A percentile compares a stretch with the other conserved stretches of the same genome.
phyloP scores from a whole-genome alignment of 345 rosid genomes.

The Toxicodendron radicans region DNA sequence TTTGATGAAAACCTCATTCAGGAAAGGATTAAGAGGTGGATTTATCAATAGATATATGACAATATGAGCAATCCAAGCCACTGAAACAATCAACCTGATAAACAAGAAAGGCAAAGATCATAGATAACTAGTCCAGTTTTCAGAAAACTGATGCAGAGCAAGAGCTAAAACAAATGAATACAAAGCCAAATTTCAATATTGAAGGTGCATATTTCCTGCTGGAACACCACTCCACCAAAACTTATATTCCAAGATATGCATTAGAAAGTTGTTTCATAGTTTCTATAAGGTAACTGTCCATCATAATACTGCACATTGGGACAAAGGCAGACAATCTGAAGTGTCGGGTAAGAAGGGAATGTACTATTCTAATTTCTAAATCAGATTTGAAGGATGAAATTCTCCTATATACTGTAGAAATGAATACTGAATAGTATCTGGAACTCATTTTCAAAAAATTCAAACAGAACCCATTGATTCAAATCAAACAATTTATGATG shows the following conservation, averaged over 20 bases:
- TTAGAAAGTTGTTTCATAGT: neutral
- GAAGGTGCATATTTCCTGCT: neutral
- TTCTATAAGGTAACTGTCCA: neutral
- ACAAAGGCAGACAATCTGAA: neutral
- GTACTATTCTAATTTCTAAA: neutral
- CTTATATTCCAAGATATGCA: neutral
- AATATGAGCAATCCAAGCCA: slow-evolving; percentile 97
- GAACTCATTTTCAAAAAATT: neutral
- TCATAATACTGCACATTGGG: neutral
- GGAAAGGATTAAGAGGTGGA: slow-evolving; percentile 90
- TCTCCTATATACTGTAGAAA: neutral
- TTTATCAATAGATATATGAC: slow-evolving; percentile 74
- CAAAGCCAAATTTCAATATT: neutral
- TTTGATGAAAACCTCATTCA: slow-evolving; percentile 95
- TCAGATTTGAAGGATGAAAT: neutral
- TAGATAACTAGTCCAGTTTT: neutral
- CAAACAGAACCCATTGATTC: neutral
- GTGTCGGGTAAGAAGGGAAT: neutral
- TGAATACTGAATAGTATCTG: no score
- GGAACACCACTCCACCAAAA: neutral
- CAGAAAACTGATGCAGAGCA: neutral
- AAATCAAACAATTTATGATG: neutral
- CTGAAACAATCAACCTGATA: slow-evolving; percentile 79
- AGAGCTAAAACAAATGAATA: neutral
- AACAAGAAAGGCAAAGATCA: slow-evolving; percentile 1